Percentiles rank a stretch among this genome's conserved stretches.
These are phyloP conservation scores for Debaryomyces udenii DNA, from an alignment of 1,139 yeast genomes.

Conservation along the genomic window DNA sequence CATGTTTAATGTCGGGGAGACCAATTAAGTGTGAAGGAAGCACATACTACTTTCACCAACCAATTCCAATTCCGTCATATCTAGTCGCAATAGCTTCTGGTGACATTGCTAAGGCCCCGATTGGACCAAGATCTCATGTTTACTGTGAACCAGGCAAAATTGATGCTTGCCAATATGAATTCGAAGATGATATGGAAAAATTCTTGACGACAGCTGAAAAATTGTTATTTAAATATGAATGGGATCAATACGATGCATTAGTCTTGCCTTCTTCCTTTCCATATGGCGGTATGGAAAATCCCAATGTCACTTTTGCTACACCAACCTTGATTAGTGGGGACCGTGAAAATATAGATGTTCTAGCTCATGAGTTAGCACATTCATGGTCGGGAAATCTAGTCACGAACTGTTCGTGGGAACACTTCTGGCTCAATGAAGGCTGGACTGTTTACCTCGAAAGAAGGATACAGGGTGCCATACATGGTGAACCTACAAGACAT, in stretches of 20 bases:
- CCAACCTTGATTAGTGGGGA: constrained; percentile 89
- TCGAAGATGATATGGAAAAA: constrained; percentile 75
- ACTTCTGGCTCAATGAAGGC: constrained; percentile 94
- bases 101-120: constrained; percentile 63
- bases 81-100: constrained; percentile 87
- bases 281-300: constrained; percentile 96
- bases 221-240: constrained; percentile 80
- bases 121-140: constrained; percentile 87
- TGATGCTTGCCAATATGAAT: constrained; percentile 74
- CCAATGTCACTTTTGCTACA: constrained; percentile 87
- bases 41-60: constrained; percentile 60
- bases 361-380: constrained; percentile 92
- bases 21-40: constrained; percentile 26
- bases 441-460: constrained; percentile 95
- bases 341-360: constrained; percentile 81
- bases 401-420: constrained; percentile 90
- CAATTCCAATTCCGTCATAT: constrained; percentile 84
- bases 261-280: constrained; percentile 86
- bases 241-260: constrained; percentile 82
- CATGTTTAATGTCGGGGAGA: constrained; percentile 73
- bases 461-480: constrained; percentile 73
- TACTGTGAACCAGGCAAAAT: constrained; percentile 77
- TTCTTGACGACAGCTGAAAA: constrained; percentile 81
- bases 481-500: constrained; percentile 78
- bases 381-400: constrained; percentile 92